Conservation (phyloP, 1,139 yeast species). For the Geotrichum bryndzae region DNA sequence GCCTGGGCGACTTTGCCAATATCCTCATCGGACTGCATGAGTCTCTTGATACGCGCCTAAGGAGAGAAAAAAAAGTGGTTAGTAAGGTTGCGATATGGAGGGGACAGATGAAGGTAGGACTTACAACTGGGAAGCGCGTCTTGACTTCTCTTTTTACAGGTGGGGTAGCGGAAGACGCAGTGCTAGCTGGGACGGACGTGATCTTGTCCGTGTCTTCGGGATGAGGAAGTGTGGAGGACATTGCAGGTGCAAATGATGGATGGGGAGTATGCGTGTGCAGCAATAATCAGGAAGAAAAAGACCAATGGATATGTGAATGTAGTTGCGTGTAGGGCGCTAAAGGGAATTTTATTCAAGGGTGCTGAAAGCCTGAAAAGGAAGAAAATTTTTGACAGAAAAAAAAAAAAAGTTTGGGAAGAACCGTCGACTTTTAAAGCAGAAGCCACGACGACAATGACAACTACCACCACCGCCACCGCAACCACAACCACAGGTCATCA, state of each 20-base stretch:
- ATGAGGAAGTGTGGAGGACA: constrained; percentile 15
- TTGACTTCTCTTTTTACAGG: constrained; percentile 45
- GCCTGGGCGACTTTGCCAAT: constrained; percentile 98
- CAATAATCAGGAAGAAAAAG: not conserved
- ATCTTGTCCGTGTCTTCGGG: not conserved
- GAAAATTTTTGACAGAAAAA: not conserved
- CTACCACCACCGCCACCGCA: not conserved
- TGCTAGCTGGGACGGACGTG: not conserved
- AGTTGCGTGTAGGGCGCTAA: not conserved
- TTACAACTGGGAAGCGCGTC: constrained; percentile 84
- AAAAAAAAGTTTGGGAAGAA: not conserved
- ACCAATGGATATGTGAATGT: not conserved
- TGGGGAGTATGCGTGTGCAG: not conserved
- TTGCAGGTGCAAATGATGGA: not conserved
- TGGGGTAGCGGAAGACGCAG: constrained; percentile 1
- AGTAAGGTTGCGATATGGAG: not conserved
- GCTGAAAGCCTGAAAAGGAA: not conserved
- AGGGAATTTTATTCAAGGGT: not conserved
- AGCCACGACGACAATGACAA: not conserved
- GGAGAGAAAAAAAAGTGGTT: not conserved
- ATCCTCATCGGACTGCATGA: constrained; percentile 97
- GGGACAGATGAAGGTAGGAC: constrained; percentile 15
- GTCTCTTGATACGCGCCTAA: constrained; percentile 80
- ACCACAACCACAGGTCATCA: not conserved
- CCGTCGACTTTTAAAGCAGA: not conserved